Base-by-base conservation (phyloP, 768 basidiomycete genomes). In the Rhodosporidiobolus odoratus region DNA sequence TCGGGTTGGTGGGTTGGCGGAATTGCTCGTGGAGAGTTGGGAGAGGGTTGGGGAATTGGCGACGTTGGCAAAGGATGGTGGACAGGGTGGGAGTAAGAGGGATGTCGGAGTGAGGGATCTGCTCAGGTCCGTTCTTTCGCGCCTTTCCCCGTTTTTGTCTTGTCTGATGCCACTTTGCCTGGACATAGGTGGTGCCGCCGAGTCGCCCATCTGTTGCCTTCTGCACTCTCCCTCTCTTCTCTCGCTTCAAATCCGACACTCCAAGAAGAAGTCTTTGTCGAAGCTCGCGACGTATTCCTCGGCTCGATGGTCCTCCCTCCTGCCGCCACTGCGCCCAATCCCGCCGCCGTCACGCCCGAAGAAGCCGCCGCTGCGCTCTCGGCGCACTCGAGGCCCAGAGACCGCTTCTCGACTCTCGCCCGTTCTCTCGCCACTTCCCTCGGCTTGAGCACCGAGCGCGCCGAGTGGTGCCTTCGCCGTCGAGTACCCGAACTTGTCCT, bases 271-370 rank as follows among this genome's bases (percentile, higher is more conserved):
- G 86, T 97, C 38, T 93, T 88, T 76, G 82, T 91, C 50, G 90
- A 93, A 77, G 90, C 91, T 0, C 84, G 89, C 27, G 96, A 98
- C 78, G 86, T 95, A 32, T 97, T 99, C 81, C 91, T 96, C 73
- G 71, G 74, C 27, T 69, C 76, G 32, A 60, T 74, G 15, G 27
- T 57, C 43, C 38, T 65, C 85, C 87, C 27, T 79, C 82, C 9
- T 82, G 84, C 60, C 87, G 86, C 4, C 71, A 83, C 3, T 13
- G n/a, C 40, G 34, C 41, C 56, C 85, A 86, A 23, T 79, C 82
- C 8, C 82, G 84, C 58, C 87, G 86, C 3, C 72, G 83, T 2
- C 78, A 84, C 15, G 84, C 86, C 56, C 23, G 82, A 84, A 12
- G 79, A 80, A 4, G 81, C 92, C 61, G 83, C 86, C 4, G 60